phyloP scores from a whole-genome alignment of 1,139 yeast genomes.

The Sugiyamaella novakii region DNA sequence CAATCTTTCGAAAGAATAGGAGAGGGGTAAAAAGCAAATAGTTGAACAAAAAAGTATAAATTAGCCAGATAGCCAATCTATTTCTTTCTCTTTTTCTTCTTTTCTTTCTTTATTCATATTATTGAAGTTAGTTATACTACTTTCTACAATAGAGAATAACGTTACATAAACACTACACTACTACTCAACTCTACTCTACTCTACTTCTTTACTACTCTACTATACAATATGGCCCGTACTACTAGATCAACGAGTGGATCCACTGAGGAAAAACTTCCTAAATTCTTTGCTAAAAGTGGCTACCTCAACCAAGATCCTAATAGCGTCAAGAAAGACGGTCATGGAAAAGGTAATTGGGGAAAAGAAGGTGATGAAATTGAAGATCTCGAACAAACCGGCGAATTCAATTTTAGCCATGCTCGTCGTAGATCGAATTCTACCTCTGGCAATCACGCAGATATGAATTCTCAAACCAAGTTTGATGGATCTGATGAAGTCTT shows the following conservation, averaged over 20 bases:
- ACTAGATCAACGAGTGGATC: slow-evolving; percentile 73
- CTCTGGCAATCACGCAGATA: slow-evolving; percentile 53
- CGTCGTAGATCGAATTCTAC: slow-evolving; percentile 51
- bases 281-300: slow-evolving; percentile 78
- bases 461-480: slow-evolving; percentile 23
- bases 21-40: not conserved
- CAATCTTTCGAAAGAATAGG: not conserved
- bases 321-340: slow-evolving; percentile 79
- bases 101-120: not conserved
- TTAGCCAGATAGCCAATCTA: not conserved
- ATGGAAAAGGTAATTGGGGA: slow-evolving; percentile 63
- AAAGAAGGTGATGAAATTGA: slow-evolving; percentile 45
- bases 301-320: slow-evolving; percentile 67
- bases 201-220: not conserved
- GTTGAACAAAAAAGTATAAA: slow-evolving; percentile 4
- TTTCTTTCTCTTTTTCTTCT: not conserved
- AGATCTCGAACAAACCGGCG: slow-evolving; percentile 42
- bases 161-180: too few species aligned
- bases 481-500: slow-evolving; percentile 20
- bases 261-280: slow-evolving; percentile 49
- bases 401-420: slow-evolving; percentile 44
- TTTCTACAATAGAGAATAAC: not conserved
- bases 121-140: not conserved
- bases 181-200: not conserved
- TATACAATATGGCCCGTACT: slow-evolving; percentile 71